Evolutionary conservation across 305 asterid genomes (phyloP).

Genomic region (Ilex paraguariensis): DNA sequence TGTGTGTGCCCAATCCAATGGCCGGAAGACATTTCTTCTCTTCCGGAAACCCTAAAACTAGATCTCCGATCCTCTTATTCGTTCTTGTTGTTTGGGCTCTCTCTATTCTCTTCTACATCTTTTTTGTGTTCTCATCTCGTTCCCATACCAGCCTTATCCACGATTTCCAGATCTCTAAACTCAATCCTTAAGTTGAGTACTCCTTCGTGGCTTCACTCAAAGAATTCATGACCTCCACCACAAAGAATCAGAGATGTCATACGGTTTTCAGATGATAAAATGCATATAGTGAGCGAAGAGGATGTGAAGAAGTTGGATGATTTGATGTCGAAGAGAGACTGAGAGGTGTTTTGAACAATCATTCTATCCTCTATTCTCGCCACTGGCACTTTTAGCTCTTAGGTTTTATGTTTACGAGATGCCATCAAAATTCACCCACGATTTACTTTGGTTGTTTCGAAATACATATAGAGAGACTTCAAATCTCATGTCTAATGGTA

Average conservation of each 20-base stretch:
- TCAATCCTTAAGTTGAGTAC: conserved; percentile 49
- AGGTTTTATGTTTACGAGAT: too few relatives aligned
- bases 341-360: too few relatives aligned
- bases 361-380: too few relatives aligned
- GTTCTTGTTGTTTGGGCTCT: conserved; percentile 36
- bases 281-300: too few relatives aligned
- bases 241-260: conserved; percentile 28
- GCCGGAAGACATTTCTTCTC: conserved; percentile 38
- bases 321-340: too few relatives aligned
- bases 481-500: too few relatives aligned
- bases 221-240: conserved; percentile 51
- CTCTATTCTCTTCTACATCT: conserved; percentile 48
- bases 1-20: conserved; percentile 26
- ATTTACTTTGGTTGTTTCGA: too few relatives aligned
- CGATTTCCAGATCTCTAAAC: conserved; percentile 24
- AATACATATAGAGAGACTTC: too few relatives aligned
- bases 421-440: too few relatives aligned
- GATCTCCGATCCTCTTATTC: conserved; percentile 44
- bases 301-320: too few relatives aligned
- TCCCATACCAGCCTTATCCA: conserved; percentile 14
- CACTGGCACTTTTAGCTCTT: too few relatives aligned
- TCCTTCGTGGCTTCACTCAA: conserved; percentile 77
- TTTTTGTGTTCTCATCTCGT: conserved; percentile 12
- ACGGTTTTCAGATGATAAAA: too few relatives aligned
- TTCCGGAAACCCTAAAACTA: conserved; percentile 29